Evolutionary conservation across 2,329 filamentous ascomycete genomes (phyloP), one percentile per base, ranked within the genome.

Genomic region (Alternaria sp.): DNA sequence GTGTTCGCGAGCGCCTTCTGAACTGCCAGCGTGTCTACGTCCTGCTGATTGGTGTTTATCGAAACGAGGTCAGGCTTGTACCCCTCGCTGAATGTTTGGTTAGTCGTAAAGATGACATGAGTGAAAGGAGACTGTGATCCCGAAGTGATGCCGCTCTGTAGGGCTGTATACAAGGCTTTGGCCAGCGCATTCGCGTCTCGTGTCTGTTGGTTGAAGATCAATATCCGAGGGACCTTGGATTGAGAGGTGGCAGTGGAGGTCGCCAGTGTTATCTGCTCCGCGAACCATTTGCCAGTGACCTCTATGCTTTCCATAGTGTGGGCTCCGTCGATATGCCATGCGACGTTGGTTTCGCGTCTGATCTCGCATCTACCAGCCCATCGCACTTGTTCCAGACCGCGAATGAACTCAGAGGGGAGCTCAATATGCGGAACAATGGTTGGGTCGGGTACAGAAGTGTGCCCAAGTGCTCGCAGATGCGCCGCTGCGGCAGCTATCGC

Each of bases 201-300:
- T 10, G 93, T 93, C 75, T 97, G 93, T 79, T 97, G 95, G 79
- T 97, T 97, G 84, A 98, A 98, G 51, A 98, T 86, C 49, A 98
- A 82, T 61, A 91, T 83, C 0, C 92, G 83, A 6, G 82, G 74
- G 10, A 65, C 57, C 19, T 64, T 59, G 12, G 60, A 57, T 5
- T 67, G 58, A 21, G 57, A 56, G 69, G 64, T 66, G n/a, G 62
- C 62, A 7, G 79, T 71, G 6, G 78, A 73, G 11, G 78, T 77
- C 47, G 79, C 78, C 15, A 77, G 71, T 12, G 73, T 68, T 40
- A 75, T 80, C 65, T 70, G 79, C 47, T 79, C 75, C 8, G 87
- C 87, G 72, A 95, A 95, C 94, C 94, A 97, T 68, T 84, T 84
- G 4, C 89, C 92, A 11, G 91, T 91, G 45, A 92, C 86, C 56